Evolutionary conservation across 192 early-diverging fungal species (phyloP).

Genomic region (Podila clonocystis): DNA sequence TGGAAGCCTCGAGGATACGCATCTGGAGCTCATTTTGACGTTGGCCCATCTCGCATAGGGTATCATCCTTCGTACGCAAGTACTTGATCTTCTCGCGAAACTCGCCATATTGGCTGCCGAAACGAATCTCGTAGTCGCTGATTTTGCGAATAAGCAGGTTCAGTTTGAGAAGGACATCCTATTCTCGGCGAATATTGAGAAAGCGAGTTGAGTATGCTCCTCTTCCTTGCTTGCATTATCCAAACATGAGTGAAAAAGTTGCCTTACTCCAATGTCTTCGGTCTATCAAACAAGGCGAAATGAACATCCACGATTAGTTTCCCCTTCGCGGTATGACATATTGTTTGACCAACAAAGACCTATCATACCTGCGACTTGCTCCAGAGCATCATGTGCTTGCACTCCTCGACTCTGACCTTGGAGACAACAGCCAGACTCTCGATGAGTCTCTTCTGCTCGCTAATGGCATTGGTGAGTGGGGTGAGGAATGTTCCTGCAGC

Average conservation of each 20-base stretch:
- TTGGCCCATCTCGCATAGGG: slow-evolving; percentile 38
- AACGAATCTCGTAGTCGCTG: slow-evolving; percentile 47
- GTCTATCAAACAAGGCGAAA: slow-evolving; percentile 16
- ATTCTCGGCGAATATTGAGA: neutral
- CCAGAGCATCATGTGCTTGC: slow-evolving; percentile 54
- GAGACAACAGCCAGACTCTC: slow-evolving; percentile 32
- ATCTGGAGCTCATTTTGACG: slow-evolving; percentile 26
- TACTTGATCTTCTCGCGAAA: slow-evolving; percentile 47
- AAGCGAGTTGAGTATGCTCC: neutral
- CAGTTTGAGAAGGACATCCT: slow-evolving; percentile 47
- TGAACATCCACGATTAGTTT: neutral
- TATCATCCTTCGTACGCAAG: slow-evolving; percentile 41
- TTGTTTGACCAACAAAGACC: too few relatives aligned
- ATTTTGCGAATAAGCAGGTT: slow-evolving; percentile 50
- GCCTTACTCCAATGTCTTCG: slow-evolving; percentile 44
- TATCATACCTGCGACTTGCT: slow-evolving; percentile 42
- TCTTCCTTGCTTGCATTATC: neutral
- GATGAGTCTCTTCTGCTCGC: slow-evolving; percentile 38
- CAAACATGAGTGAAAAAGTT: neutral
- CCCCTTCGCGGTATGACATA: too few relatives aligned
- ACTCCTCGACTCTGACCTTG: slow-evolving; percentile 48
- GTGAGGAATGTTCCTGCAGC: slow-evolving; percentile 40
- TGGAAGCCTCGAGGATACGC: slow-evolving; percentile 26
- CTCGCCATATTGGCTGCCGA: slow-evolving; percentile 36
- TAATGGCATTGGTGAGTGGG: slow-evolving; percentile 46